Conservation (phyloP, 2,329 filamentous ascomycete genomes). For the Arthrobotrys musiformis region DNA sequence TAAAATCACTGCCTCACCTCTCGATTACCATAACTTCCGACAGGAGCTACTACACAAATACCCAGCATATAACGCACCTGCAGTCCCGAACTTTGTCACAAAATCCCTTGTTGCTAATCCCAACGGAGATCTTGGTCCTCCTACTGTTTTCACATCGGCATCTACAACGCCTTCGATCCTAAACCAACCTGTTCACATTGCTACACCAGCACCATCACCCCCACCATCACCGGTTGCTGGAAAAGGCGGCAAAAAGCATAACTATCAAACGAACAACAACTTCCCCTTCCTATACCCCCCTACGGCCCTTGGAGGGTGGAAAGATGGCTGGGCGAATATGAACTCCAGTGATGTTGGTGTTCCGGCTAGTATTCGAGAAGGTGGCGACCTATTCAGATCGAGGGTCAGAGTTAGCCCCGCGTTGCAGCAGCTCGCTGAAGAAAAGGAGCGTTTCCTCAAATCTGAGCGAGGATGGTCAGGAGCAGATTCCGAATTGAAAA, state of each 20-base stretch:
- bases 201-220: conserved; percentile 95
- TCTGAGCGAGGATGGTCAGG: conserved; percentile 87
- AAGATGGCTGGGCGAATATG: conserved; percentile 78
- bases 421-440: conserved; percentile 93
- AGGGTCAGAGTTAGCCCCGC: conserved; percentile 91
- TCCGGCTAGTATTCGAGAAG: conserved; percentile 92
- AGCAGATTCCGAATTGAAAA: conserved; percentile 59
- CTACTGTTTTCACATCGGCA: conserved; percentile 61
- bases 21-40: conserved; percentile 95
- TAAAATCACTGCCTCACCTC: conserved; percentile 88
- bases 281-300: conserved; percentile 98
- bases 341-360: conserved; percentile 85
- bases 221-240: conserved; percentile 86
- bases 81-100: conserved; percentile 85
- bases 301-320: conserved; percentile 78
- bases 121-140: conserved; percentile 64
- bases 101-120: conserved; percentile 89
- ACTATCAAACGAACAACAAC: conserved; percentile 98
- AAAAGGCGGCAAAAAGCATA: conserved; percentile 92
- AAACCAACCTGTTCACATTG: conserved; percentile 95
- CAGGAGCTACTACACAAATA: conserved; percentile 99
- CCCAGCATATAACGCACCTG: conserved; percentile 91
- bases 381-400: conserved; percentile 88
- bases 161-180: conserved; percentile 75
- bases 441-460: conserved; percentile 88